phyloP scores from a whole-genome alignment of 305 asterid species.

The Fraxinus floribunda region DNA sequence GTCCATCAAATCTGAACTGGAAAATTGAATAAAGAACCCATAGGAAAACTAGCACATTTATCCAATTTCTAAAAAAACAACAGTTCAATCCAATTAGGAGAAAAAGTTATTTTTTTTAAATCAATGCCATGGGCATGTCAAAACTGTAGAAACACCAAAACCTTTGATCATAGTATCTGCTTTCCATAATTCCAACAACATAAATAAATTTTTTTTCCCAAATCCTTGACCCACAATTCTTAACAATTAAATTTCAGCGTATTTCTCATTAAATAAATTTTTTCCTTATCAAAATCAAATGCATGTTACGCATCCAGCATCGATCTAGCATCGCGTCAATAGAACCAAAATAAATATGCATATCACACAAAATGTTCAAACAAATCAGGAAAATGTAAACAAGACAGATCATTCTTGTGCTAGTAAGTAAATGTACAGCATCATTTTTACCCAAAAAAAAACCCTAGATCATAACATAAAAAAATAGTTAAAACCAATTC shows the following conservation, averaged over 20 bases:
- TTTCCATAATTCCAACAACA: neutral
- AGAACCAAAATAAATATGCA: neutral
- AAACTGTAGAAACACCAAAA: neutral
- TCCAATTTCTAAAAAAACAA: neutral
- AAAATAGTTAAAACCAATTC: neutral
- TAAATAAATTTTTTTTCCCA: neutral
- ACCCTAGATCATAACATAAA: slow-evolving; percentile 10
- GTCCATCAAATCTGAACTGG: neutral
- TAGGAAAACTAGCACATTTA: neutral
- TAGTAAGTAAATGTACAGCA: neutral
- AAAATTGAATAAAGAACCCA: neutral
- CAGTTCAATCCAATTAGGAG: neutral
- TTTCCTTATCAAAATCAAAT: neutral
- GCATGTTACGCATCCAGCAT: neutral
- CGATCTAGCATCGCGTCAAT: neutral
- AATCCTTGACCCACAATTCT: neutral
- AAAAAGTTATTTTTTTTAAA: neutral
- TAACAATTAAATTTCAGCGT: neutral
- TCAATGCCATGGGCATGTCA: neutral
- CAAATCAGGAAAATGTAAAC: neutral
- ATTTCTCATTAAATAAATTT: neutral
- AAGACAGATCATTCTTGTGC: neutral
- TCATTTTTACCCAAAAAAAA: neutral
- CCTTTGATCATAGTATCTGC: neutral
- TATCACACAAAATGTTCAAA: neutral